Conservation (phyloP, 306 rosid genomes). For the Adenanthera pavonina region DNA sequence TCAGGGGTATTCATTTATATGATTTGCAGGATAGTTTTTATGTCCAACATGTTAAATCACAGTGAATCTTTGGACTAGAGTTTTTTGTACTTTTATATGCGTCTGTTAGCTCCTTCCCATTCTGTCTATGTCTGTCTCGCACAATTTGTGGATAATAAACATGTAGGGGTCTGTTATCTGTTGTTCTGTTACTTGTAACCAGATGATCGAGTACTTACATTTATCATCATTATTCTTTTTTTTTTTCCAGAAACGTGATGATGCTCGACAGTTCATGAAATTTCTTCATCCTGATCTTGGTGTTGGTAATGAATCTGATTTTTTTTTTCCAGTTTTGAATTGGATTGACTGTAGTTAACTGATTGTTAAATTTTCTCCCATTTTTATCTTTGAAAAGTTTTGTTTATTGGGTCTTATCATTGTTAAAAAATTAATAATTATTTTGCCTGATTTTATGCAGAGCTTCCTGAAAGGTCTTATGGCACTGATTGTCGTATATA, state of each 20-base stretch:
- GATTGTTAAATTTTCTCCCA: neutral
- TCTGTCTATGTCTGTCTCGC: slow-evolving; percentile 2
- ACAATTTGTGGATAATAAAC: neutral
- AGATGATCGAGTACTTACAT: slow-evolving; percentile 34
- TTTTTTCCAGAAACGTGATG: slow-evolving; percentile 78
- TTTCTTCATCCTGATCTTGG: slow-evolving; percentile 85
- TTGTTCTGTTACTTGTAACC: slow-evolving; percentile 26
- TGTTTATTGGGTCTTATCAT: slow-evolving; percentile 18
- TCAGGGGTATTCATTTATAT: neutral
- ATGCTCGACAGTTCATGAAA: slow-evolving; percentile 78
- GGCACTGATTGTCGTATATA: slow-evolving; percentile 97
- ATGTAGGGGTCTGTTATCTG: slow-evolving; percentile 6
- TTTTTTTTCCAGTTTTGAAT: slow-evolving; percentile 23
- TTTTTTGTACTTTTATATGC: neutral
- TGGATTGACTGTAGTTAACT: slow-evolving; percentile 15
- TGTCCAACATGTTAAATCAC: neutral
- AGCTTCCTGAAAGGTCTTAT: slow-evolving; percentile 97
- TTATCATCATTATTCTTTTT: slow-evolving; percentile 25
- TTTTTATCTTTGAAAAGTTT: slow-evolving; percentile 9
- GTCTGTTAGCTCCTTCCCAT: neutral
- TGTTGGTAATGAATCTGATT: slow-evolving; percentile 57
- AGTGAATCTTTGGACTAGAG: slow-evolving; percentile 5
- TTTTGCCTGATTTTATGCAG: slow-evolving; percentile 54
- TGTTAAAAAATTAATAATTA: slow-evolving; percentile 26
- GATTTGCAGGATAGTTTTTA: neutral